phyloP scores from a whole-genome alignment of 129 eudicot species.

The Sambucus nigra region DNA sequence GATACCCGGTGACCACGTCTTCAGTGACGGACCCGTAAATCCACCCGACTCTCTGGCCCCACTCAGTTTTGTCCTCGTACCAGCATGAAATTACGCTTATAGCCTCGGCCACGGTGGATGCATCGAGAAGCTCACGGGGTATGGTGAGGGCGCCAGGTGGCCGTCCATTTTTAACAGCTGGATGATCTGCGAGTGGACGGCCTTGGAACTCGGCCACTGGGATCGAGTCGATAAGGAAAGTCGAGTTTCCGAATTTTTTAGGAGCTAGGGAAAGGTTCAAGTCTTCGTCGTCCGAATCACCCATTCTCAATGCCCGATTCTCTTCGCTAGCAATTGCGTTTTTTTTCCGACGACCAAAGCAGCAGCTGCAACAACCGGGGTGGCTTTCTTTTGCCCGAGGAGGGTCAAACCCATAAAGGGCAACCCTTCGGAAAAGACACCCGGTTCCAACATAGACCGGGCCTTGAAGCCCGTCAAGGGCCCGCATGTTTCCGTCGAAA shows the following conservation, averaged over 20 bases:
- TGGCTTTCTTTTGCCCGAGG: constrained; percentile 59
- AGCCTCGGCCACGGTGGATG: constrained; percentile 78
- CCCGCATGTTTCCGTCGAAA: constrained; percentile 84
- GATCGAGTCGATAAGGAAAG: constrained; percentile 54
- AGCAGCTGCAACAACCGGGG: constrained; percentile 55
- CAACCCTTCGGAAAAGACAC: constrained; percentile 58
- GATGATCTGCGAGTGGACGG: constrained; percentile 81
- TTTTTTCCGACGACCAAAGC: constrained; percentile 51
- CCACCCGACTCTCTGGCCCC: constrained; percentile 88
- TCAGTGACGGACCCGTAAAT: constrained; percentile 68
- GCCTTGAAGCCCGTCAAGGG: constrained; percentile 80
- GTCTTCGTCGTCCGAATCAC: constrained; percentile 73
- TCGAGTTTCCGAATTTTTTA: constrained; percentile 63
- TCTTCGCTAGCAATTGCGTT: constrained; percentile 34
- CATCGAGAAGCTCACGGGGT: constrained; percentile 66
- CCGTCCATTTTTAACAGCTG: constrained; percentile 65
- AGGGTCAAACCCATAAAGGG: constrained; percentile 75
- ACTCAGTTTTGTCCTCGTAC: constrained; percentile 87
- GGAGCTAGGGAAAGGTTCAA: constrained; percentile 63
- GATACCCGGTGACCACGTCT: constrained; percentile 63
- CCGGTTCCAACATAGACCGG: constrained; percentile 88
- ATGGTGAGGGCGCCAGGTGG: constrained; percentile 77
- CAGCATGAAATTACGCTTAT: constrained; percentile 78
- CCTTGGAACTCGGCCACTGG: constrained; percentile 79
- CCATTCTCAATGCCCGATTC: constrained; percentile 57